These are phyloP conservation scores for Myriangium duriaei DNA, from an alignment of 2,329 filamentous ascomycete species.

Conservation along the genomic window DNA sequence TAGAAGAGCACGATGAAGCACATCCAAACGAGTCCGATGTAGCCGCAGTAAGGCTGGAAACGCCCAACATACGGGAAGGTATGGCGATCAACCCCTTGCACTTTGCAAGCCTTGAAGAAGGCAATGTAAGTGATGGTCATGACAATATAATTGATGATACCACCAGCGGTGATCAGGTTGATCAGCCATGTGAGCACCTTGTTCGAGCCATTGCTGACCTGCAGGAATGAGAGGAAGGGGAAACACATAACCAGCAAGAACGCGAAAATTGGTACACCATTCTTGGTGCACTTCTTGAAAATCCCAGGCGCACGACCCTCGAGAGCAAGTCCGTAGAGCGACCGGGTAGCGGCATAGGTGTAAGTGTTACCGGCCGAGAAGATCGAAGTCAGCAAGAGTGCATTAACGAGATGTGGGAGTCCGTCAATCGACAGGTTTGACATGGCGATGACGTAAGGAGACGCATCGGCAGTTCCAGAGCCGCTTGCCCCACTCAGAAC, in stretches of 20 bases:
- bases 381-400: slow-evolving; percentile 37
- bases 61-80: slow-evolving; percentile 45
- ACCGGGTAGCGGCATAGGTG: slow-evolving; percentile 42
- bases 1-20: slow-evolving; percentile 30
- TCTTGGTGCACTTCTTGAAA: slow-evolving; percentile 44
- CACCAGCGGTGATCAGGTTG: slow-evolving; percentile 43
- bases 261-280: slow-evolving; percentile 46
- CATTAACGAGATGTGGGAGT: slow-evolving; percentile 28
- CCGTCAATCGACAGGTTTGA: slow-evolving; percentile 31
- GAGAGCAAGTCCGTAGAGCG: slow-evolving; percentile 40
- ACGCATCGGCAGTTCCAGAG: slow-evolving; percentile 17
- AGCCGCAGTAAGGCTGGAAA: slow-evolving; percentile 41
- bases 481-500: slow-evolving; percentile 16
- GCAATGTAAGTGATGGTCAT: slow-evolving; percentile 47
- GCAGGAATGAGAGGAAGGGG: slow-evolving; percentile 19
- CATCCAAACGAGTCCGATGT: slow-evolving; percentile 10
- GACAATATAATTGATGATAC: slow-evolving; percentile 51
- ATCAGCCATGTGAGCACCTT: slow-evolving; percentile 27
- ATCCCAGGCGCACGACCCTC: slow-evolving; percentile 40
- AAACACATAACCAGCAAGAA: slow-evolving; percentile 33
- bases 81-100: slow-evolving; percentile 40
- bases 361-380: slow-evolving; percentile 46
- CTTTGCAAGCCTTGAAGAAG: slow-evolving; percentile 43
- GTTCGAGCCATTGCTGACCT: slow-evolving; percentile 15
- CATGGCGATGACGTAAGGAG: slow-evolving; percentile 31